Conservation (phyloP, 805 yeast genomes). For the Ogataea salicorniae region DNA sequence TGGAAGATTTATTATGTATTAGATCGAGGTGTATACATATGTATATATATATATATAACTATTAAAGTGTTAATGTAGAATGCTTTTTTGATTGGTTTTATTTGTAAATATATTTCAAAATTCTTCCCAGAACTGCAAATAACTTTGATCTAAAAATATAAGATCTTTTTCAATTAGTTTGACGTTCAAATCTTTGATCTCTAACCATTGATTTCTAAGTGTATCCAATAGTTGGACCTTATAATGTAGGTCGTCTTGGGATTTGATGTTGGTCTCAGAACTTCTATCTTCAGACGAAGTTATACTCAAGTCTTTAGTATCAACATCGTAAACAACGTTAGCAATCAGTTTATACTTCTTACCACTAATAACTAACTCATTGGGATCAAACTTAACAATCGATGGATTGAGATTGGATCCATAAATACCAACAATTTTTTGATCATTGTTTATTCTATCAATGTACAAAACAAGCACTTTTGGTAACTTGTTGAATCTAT, state of each 20-base stretch:
- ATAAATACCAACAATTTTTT: conserved; percentile 25
- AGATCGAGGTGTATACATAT: no score
- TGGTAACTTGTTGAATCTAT: conserved; percentile 42
- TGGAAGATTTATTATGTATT: neutral
- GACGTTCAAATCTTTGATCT: conserved; percentile 48
- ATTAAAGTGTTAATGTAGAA: neutral
- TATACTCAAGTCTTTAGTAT: conserved; percentile 5
- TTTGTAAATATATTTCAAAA: neutral
- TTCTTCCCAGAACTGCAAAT: conserved; percentile 63
- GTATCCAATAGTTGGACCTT: conserved; percentile 44
- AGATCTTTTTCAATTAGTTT: conserved; percentile 49
- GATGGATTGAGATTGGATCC: conserved; percentile 51
- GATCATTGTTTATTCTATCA: conserved; percentile 43
- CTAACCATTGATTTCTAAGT: conserved; percentile 47
- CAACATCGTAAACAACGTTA: conserved; percentile 40
- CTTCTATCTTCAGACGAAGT: neutral
- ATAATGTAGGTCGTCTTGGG: conserved; percentile 30
- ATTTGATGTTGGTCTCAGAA: neutral
- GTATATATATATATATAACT: conserved; percentile 1
- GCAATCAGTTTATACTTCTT: conserved; percentile 40
- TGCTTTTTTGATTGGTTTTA: neutral
- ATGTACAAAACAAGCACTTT: conserved; percentile 49
- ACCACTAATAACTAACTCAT: conserved; percentile 24
- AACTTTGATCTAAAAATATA: conserved; percentile 55
- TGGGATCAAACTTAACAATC: conserved; percentile 53